Evolutionary conservation across 305 asterid genomes (phyloP), one percentile per base, ranked within the genome.

Genomic region (Solanum hybrid): DNA sequence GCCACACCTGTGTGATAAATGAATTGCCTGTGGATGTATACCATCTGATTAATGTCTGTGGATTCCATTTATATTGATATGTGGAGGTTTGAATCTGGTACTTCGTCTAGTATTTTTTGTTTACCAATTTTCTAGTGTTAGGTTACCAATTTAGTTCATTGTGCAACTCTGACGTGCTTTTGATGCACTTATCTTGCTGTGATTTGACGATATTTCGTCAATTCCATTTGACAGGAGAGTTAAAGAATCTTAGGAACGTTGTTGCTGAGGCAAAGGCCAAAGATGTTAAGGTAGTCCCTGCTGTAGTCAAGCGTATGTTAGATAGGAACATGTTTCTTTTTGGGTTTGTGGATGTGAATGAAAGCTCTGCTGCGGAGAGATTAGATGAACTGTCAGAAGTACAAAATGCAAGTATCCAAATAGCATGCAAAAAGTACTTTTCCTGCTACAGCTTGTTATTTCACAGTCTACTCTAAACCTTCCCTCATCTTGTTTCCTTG

Each of bases 321-420:
- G 96, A 95, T 81, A 95, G 89, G 74, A 95, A 93, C 90, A 89
- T 94, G 93, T 96, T 97, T 92, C 98, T 97, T 88, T 95, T 95
- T 79, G 98, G 99, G 74, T 93, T 86, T 77, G 94, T 95, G 88
- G 98, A 95, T 88, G 93, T 91, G 36, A 92, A 85, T 91, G 97
- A 95, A 91, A 94, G 93, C 90, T 95, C 95, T 82, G 93, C 92
- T 26, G 92, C 94, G 16, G 95, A 95, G 91, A 97, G 95, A 91
- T 92, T 96, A 57, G 94, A 93, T 86, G 97, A 96, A 92, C 95
- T 96, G 57, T 91, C 95, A 1, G 95, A 93, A 37, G 90, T 94
- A 86, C 97, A 96, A 86, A 94, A 95, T 92, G 96, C 97, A 76
- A 94, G 93, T 73, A 87, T 95, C 81, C 96, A 91, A 92, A 69